These are phyloP conservation scores for Sporothrix mexicana DNA, from an alignment of 2,329 filamentous ascomycete species.

Conservation along the genomic window DNA sequence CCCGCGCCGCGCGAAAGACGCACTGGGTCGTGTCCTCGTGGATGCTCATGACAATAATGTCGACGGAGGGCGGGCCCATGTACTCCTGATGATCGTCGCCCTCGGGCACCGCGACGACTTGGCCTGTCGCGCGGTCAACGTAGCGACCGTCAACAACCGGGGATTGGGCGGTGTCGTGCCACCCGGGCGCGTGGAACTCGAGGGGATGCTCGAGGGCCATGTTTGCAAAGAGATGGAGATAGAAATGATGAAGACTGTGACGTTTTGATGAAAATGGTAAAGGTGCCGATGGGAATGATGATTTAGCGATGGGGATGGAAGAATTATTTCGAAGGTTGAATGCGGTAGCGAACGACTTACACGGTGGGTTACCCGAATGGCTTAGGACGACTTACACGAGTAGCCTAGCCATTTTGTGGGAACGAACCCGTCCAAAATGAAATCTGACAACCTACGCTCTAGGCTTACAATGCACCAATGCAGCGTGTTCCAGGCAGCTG, in stretches of 20 bases:
- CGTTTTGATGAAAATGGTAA: neutral
- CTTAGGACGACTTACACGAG: too few species aligned
- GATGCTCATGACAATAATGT: constrained; percentile 26
- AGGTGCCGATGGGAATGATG: neutral
- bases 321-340: too few species aligned
- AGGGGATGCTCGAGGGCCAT: neutral
- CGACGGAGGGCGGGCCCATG: constrained; percentile 27
- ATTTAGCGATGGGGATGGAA: neutral
- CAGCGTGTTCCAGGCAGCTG: too few species aligned
- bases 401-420: too few species aligned
- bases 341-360: too few species aligned
- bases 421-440: too few species aligned
- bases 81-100: constrained; percentile 15
- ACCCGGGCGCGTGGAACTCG: constrained; percentile 7
- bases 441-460: too few species aligned
- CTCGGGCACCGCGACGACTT: neutral
- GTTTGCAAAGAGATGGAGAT: neutral
- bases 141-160: constrained; percentile 10
- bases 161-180: neutral
- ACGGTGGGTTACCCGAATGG: too few species aligned
- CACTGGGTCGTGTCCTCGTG: constrained; percentile 25
- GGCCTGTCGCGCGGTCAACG: constrained; percentile 1
- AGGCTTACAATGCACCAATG: too few species aligned
- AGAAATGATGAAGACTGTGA: neutral
- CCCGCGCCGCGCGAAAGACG: neutral